Evolutionary conservation across 169 alveolate species (phyloP).

Genomic region (Plasmodium gaboni): DNA sequence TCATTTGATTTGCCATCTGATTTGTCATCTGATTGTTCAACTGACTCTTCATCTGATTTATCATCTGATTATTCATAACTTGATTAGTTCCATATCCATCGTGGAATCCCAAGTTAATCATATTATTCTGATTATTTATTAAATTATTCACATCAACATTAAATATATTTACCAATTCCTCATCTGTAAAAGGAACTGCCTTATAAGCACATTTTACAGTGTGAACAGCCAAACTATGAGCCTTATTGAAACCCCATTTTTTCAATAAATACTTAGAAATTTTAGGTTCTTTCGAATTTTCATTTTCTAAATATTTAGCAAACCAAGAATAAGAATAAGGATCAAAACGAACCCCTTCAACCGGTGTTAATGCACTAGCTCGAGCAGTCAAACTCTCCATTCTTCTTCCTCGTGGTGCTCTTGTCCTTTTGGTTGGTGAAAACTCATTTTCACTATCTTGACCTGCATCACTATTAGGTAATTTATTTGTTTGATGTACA

Average conservation of each 20-base stretch:
- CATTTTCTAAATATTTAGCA: slow-evolving; percentile 74
- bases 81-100: slow-evolving; percentile 5
- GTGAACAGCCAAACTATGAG: slow-evolving; percentile 71
- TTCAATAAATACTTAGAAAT: slow-evolving; percentile 54
- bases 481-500: background rate
- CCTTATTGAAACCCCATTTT: slow-evolving; percentile 76
- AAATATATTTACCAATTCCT: slow-evolving; percentile 56
- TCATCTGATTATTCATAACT: background rate
- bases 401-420: slow-evolving; percentile 73
- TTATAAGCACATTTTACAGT: slow-evolving; percentile 71
- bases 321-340: slow-evolving; percentile 72
- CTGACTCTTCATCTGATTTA: background rate
- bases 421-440: slow-evolving; percentile 69
- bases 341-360: slow-evolving; percentile 72
- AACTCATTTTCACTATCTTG: slow-evolving; percentile 69
- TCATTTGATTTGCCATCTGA: background rate
- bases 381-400: slow-evolving; percentile 76
- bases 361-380: slow-evolving; percentile 68
- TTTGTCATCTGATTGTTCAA: no score
- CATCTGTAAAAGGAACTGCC: slow-evolving; percentile 69
- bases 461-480: slow-evolving; percentile 50
- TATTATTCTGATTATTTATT: slow-evolving; percentile 28
- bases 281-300: slow-evolving; percentile 68
- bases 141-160: slow-evolving; percentile 52
- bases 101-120: slow-evolving; percentile 33